These are phyloP conservation scores for Eucalyptus curtisii DNA, from an alignment of 345 rosid species.

Conservation along the genomic window DNA sequence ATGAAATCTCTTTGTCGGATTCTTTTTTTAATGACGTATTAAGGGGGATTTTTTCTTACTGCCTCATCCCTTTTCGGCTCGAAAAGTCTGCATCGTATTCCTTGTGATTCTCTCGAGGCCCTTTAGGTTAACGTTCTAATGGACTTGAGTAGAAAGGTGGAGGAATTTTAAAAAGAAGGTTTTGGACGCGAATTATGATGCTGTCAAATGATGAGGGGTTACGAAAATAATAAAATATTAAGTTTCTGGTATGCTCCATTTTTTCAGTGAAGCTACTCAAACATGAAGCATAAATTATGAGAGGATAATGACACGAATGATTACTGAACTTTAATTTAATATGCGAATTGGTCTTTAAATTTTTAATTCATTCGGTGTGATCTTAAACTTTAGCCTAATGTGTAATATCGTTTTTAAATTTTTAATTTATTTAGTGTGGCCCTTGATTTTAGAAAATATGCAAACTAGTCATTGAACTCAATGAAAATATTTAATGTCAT, in stretches of 20 bases:
- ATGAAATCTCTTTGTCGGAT: neutral
- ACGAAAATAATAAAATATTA: neutral
- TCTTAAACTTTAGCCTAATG: no score
- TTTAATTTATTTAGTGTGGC: no score
- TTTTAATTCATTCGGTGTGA: fast-evolving
- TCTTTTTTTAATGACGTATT: neutral
- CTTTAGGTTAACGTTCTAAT: neutral
- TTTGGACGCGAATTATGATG: neutral
- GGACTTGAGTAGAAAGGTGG: neutral
- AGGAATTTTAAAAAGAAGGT: neutral
- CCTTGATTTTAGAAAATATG: no score
- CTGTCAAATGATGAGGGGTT: neutral
- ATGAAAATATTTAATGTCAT: no score
- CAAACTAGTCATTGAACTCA: no score
- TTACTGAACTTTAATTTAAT: fast-evolving
- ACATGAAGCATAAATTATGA: neutral
- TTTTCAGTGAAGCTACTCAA: neutral
- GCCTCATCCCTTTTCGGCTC: neutral
- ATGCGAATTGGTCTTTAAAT: fast-evolving
- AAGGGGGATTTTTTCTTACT: neutral
- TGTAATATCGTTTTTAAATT: fast-evolving
- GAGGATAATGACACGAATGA: neutral
- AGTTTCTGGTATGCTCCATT: neutral
- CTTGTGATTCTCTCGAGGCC: neutral
- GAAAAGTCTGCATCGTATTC: neutral